phyloP scores from a whole-genome alignment of 257 asterid species.

The Nemophila menziesii region DNA sequence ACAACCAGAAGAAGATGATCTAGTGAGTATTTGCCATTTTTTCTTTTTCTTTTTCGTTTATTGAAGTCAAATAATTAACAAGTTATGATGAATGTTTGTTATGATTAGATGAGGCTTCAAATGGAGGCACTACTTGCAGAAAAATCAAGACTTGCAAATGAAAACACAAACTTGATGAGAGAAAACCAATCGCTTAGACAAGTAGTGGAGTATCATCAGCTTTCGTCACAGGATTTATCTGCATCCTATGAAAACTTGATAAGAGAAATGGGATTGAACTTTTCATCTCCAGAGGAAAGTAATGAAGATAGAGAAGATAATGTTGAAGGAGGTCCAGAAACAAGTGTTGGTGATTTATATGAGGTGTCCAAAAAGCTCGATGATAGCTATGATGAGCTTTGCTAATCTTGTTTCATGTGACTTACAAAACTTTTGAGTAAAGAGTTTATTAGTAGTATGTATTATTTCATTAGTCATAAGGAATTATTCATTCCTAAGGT shows the following conservation, averaged over 20 bases:
- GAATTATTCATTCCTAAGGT: too few species aligned
- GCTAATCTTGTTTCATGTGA: background rate
- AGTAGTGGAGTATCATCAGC: constrained; percentile 90
- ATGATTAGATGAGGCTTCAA: constrained; percentile 76
- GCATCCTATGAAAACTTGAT: constrained; percentile 74
- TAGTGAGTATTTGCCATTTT: constrained; percentile 30
- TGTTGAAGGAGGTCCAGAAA: background rate
- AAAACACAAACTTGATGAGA: constrained; percentile 70
- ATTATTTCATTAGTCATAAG: too few species aligned
- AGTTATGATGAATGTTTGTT: background rate
- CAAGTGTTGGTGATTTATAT: background rate
- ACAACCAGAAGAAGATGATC: constrained; percentile 80
- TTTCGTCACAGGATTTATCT: constrained; percentile 69
- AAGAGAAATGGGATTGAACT: constrained; percentile 61
- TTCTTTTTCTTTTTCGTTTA: too few species aligned
- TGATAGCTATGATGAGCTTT: background rate
- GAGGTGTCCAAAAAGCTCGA: background rate
- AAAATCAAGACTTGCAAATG: constrained; percentile 76
- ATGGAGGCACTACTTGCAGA: constrained; percentile 86
- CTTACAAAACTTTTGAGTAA: too few species aligned
- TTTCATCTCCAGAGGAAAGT: constrained; percentile 31
- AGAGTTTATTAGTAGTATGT: too few species aligned
- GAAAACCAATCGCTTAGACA: constrained; percentile 78
- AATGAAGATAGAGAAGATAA: constrained; percentile 26
- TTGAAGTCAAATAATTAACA: too few species aligned